Percentiles rank a stretch among this genome's conserved stretches.
These are phyloP conservation scores for Amaranthus hypochondriacus DNA, from an alignment of 148 eudicot genomes.

Conservation along the genomic window DNA sequence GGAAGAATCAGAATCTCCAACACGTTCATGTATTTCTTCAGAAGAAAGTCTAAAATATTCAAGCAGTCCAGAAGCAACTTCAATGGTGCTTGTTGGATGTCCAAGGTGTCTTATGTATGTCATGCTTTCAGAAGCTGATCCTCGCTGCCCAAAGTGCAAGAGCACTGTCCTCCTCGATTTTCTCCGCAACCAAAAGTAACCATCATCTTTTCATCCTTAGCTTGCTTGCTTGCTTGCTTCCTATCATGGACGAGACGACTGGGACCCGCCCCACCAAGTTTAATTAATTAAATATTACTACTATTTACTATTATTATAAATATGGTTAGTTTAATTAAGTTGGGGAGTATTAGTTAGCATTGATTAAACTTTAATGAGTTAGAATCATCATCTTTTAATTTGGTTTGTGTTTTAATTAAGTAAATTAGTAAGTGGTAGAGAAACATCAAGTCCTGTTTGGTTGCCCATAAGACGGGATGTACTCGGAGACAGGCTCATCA, in stretches of 20 bases:
- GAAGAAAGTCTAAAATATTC: slow-evolving; percentile 41
- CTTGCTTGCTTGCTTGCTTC: background rate
- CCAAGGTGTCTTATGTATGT: slow-evolving; percentile 53
- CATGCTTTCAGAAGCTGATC: slow-evolving; percentile 43
- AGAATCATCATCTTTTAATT: background rate
- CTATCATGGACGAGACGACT: background rate
- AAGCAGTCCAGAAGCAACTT: slow-evolving; percentile 39
- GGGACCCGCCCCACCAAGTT: background rate
- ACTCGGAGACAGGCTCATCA: background rate
- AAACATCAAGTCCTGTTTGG: slow-evolving; percentile 30
- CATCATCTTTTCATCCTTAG: background rate
- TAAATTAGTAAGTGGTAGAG: too few species aligned
- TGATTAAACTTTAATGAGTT: too few species aligned
- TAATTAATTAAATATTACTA: background rate
- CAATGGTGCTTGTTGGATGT: slow-evolving; percentile 39
- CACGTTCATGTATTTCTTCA: slow-evolving; percentile 42
- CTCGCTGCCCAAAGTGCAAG: slow-evolving; percentile 50
- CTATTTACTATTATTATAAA: too few species aligned
- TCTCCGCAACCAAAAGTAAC: slow-evolving; percentile 15
- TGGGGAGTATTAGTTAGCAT: too few species aligned
- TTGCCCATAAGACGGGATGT: slow-evolving; percentile 45
- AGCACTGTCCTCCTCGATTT: slow-evolving; percentile 46
- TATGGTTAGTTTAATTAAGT: too few species aligned
- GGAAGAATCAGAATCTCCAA: slow-evolving; percentile 24
- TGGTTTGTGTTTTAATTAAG: slow-evolving; percentile 5